Evolutionary conservation across 2,329 filamentous ascomycete species (phyloP), one percentile per base, ranked within the genome.

Genomic region (Capronia epimyces): DNA sequence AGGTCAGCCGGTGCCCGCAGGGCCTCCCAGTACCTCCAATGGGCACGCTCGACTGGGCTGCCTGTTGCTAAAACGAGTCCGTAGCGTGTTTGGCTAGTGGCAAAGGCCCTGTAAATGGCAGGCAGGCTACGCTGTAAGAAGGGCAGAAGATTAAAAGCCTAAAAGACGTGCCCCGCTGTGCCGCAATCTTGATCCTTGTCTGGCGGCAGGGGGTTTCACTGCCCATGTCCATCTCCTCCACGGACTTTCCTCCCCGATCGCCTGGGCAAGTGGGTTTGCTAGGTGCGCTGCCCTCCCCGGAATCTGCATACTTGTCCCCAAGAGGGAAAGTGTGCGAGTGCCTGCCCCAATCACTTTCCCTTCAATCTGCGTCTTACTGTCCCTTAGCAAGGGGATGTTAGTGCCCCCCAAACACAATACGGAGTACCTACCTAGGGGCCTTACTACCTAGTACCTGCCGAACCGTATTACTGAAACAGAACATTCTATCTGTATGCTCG

Each of bases 61-160:
- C 43, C 22, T 52, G 56, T 56, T 58, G 51, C 56, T 58, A 58
- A 54, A 52, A 46, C 47, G 47, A 54, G 56, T 58, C 56, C 56
- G 56, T 58, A 56, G 56, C 49, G 48, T 40, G 41, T 36, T 41
- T 43, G 15, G 31, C 44, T 43, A 37, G 18, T 15, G 29, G n/a
- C 7, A n/a, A 32, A 8, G 12, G 29, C 29, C 29, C 29, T 32
- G 24, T 10, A 5, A 27, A 10, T 49, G 34, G n/a, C n/a, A n/a
- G n/a, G n/a, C n/a, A n/a, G n/a, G n/a, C n/a, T n/a, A n/a, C n/a
- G n/a, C n/a, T n/a, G 10, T 24, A 16, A 7, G 24, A 20, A 27
- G 10, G 24, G 36, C 15, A 22, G 47, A 37, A 29, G 13, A n/a
- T n/a, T n/a, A 21, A 20, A 22, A 25, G 44, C 43, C 45, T 50